Evolutionary conservation across 169 alveolate species (phyloP).

Genomic region (Eimeria necatrix): DNA sequence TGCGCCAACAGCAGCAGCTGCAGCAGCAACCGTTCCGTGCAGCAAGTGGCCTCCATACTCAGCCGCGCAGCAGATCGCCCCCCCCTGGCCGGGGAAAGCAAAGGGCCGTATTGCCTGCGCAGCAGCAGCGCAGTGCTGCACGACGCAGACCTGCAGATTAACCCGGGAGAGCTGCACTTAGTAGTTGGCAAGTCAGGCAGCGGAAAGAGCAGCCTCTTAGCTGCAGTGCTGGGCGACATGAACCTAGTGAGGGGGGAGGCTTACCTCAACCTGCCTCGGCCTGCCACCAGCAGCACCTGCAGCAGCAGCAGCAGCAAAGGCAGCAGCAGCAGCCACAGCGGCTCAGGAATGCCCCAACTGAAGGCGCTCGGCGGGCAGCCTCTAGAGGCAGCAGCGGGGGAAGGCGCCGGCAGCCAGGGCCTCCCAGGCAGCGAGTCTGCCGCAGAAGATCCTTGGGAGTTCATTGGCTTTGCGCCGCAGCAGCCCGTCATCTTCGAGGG

Average conservation of each 20-base stretch:
- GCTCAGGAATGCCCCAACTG: background rate
- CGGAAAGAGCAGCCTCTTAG: conserved; percentile 70
- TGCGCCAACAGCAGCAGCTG: background rate
- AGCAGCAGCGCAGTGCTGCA: conserved; percentile 73
- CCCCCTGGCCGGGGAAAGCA: background rate
- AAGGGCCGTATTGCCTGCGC: background rate
- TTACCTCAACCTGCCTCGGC: conserved; percentile 51
- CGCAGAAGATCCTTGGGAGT: background rate
- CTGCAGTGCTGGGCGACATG: conserved; percentile 56
- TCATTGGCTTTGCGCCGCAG: conserved; percentile 49
- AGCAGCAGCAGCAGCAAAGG: background rate
- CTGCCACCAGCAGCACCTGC: background rate
- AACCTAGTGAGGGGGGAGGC: conserved; percentile 45
- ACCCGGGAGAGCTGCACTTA: conserved; percentile 56
- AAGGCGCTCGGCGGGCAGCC: background rate
- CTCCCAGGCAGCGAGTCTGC: background rate
- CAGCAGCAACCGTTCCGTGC: background rate
- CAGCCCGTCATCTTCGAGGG: conserved; percentile 57
- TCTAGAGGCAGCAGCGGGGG: background rate
- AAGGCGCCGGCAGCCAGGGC: too few species aligned
- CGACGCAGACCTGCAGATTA: conserved; percentile 4
- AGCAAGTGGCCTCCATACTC: background rate
- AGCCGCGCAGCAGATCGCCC: background rate
- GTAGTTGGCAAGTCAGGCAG: conserved; percentile 56
- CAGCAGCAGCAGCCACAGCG: background rate